phyloP scores from a whole-genome alignment of 371 early-diverging fungal species.

The Circinella umbellata region DNA sequence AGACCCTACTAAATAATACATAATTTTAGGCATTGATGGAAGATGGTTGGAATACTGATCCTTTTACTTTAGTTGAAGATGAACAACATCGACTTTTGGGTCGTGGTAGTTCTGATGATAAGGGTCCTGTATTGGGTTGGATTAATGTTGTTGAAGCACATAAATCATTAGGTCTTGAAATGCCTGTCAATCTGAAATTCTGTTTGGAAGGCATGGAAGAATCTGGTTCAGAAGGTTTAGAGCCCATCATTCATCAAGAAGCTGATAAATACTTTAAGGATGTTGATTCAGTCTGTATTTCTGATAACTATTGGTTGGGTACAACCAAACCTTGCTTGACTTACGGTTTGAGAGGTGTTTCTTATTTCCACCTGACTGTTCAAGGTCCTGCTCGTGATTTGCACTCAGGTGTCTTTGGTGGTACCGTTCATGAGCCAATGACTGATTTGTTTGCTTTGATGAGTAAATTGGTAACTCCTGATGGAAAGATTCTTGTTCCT shows the following conservation, averaged over 20 bases:
- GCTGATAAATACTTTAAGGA: conserved; percentile 86
- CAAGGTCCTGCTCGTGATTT: conserved; percentile 89
- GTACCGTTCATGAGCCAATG: conserved; percentile 98
- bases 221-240: conserved; percentile 91
- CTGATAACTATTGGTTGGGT: conserved; percentile 97
- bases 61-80: conserved; percentile 87
- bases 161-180: conserved; percentile 84
- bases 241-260: conserved; percentile 84
- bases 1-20: neutral
- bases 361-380: conserved; percentile 82
- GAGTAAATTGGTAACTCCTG: conserved; percentile 81
- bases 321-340: conserved; percentile 96
- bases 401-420: conserved; percentile 97
- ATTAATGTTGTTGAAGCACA: conserved; percentile 93
- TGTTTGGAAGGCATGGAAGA: conserved; percentile 97
- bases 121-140: conserved; percentile 95
- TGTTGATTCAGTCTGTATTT: conserved; percentile 94
- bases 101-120: conserved; percentile 95
- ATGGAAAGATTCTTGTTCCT: conserved; percentile 91
- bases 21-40: conserved; percentile 72
- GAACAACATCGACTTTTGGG: conserved; percentile 86
- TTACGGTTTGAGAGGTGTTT: conserved; percentile 96
- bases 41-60: conserved; percentile 97
- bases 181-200: conserved; percentile 94
- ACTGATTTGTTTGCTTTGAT: conserved; percentile 87